A percentile compares a stretch with the other conserved stretches of the same genome.
Evolutionary conservation across 306 rosid genomes (phyloP).

Genomic region (Quercus glauca): DNA sequence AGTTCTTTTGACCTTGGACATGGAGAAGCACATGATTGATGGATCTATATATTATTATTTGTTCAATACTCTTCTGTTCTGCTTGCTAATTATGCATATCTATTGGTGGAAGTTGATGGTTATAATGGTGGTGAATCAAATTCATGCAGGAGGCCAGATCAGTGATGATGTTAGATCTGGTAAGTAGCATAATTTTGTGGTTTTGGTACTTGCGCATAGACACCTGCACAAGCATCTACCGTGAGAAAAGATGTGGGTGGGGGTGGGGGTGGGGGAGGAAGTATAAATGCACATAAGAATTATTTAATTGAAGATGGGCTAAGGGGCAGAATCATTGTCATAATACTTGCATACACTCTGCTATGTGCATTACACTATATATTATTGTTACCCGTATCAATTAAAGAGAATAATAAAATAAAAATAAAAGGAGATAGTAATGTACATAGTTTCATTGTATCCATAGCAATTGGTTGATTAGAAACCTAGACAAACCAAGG

Average conservation of each 20-base stretch:
- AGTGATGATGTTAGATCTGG: slow-evolving; percentile 95
- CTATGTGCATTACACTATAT: neutral
- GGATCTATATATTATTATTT: slow-evolving; percentile 78
- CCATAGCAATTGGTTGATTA: too few relatives aligned
- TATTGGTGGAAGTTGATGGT: slow-evolving; percentile 92
- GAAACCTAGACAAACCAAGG: too few relatives aligned
- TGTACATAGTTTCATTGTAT: neutral
- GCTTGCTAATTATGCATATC: slow-evolving; percentile 70
- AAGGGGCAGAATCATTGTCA: neutral
- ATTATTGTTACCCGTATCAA: neutral
- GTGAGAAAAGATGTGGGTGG: neutral
- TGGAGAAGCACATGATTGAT: slow-evolving; percentile 40
- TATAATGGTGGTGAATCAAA: slow-evolving; percentile 82
- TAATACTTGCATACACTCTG: neutral
- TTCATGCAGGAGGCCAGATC: slow-evolving; percentile 73
- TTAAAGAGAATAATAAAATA: neutral
- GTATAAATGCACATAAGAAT: neutral
- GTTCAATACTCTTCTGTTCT: slow-evolving; percentile 72
- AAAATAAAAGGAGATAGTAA: neutral
- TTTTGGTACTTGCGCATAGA: neutral
- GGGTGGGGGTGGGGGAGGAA: too few relatives aligned
- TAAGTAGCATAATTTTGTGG: slow-evolving; percentile 30
- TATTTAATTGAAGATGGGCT: neutral
- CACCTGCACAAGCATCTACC: neutral
- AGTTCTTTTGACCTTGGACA: slow-evolving; percentile 53